A percentile compares a stretch with the other conserved stretches of the same genome.
phyloP scores from a whole-genome alignment of 1,139 yeast species.

The Debaryomycetaceae sp. region DNA sequence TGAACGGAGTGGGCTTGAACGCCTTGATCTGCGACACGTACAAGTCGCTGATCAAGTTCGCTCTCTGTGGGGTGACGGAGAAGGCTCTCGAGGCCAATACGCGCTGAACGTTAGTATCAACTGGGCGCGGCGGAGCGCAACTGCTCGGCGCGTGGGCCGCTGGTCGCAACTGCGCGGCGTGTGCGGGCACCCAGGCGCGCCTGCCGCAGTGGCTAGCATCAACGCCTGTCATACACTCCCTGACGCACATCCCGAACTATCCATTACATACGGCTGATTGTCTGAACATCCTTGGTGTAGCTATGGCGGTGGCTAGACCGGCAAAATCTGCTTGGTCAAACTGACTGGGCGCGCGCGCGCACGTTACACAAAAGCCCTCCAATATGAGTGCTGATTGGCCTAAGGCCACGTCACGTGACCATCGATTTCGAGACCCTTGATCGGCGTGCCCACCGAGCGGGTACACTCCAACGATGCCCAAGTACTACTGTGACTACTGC shows the following conservation, averaged over 20 bases:
- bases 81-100: slow-evolving; percentile 26
- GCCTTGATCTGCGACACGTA: slow-evolving; percentile 83
- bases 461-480: slow-evolving; percentile 37
- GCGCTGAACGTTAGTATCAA: slow-evolving; percentile 5
- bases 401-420: slow-evolving; percentile 3
- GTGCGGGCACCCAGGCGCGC: too few species aligned
- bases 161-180: background rate
- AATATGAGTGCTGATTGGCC: slow-evolving; percentile 5
- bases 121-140: too few species aligned
- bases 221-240: too few species aligned
- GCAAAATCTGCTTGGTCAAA: too few species aligned
- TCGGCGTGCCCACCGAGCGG: background rate
- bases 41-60: slow-evolving; percentile 75
- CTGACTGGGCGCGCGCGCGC: too few species aligned
- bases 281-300: slow-evolving; percentile 40
- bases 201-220: too few species aligned
- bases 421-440: background rate
- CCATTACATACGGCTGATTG: slow-evolving; percentile 37
- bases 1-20: slow-evolving; percentile 77
- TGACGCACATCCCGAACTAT: too few species aligned
- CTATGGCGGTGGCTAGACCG: too few species aligned
- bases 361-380: slow-evolving; percentile 6
- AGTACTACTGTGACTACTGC: slow-evolving; percentile 84
- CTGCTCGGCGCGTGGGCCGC: slow-evolving; percentile 1
- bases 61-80: slow-evolving; percentile 42